Evolutionary conservation across 2,329 filamentous ascomycete species (phyloP), one percentile per base, ranked within the genome.

Genomic region (Stemphylium lycopersici): DNA sequence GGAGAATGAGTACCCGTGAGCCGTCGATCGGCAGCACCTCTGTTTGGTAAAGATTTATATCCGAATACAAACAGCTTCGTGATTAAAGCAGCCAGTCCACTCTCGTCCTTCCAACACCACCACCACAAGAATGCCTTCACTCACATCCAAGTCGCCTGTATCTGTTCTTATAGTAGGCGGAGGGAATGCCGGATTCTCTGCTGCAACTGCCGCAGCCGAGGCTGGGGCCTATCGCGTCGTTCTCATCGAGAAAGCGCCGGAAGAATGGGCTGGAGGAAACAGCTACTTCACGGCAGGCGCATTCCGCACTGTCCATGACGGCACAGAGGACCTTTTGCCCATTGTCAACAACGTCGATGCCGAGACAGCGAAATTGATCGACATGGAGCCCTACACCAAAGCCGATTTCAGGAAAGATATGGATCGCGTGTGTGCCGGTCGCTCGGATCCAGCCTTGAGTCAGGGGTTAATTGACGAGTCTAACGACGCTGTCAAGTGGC

Each of bases 281-380:
- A 80, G 80, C 0, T 87, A 82, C 65, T 89, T 88, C 74, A 88
- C 86, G 0, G 86, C 87, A 0, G 87, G 85, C 1, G 86, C 85
- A 2, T 87, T 83, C 66, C 81, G 87, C 6, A 84, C 81, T 1
- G 79, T 76, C 1, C 84, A 87, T 63, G 50, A 65, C 6, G 87
- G 87, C 0, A 74, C 87, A 0, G 10, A 66, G 0, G 86, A 88
- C 61, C 62, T 90, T 0, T 72, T 88, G 0, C 84, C 85, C 0
- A 65, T 89, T 3, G 84, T 89, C 42, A 84, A 84, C 66, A 88
- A 88, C 57, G 80, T 85, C 1, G 29, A 48, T 36, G 43, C 69
- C 0, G 77, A 79, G 0, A 75, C 78, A 26, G 78, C 80, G 0
- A 61, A 72, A 3, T 79, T 74, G 31, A 85, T 88, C 29, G 86